Evolutionary conservation across 2,329 filamentous ascomycete species (phyloP), one percentile per base, ranked within the genome.

Genomic region (Botrytis aclada): DNA sequence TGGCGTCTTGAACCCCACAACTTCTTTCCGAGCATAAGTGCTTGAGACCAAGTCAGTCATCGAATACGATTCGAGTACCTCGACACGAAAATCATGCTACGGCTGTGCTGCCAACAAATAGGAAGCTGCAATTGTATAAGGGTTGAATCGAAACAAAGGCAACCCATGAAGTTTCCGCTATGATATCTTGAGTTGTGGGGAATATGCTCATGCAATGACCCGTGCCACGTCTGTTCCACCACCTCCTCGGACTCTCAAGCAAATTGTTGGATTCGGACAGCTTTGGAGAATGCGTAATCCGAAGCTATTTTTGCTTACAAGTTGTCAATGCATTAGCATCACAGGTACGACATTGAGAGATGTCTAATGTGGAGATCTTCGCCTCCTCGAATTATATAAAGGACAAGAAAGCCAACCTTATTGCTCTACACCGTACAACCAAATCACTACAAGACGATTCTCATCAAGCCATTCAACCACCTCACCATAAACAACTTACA

Each of bases 171-270:
- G 37, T 41, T 14, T 10, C 34, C 25, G 64, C 45, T 54, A 67
- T 43, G 61, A 63, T 41, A 29, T 67, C 45, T 29, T 39, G n/a
- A 39, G 45, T 41, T 54, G 64, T 67, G 64, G 64, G 25, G 47
- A 56, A 56, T 22, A 9, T 34, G 47, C n/a, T 41, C 18, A 39
- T 41, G 25, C 64, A 54, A 34, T 10, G 32, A 66, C 29, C 43
- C 34, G 64, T 67, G 64, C 64, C 34, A 39, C 45, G 64, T 67
- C 64, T 25, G 45, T 67, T 67, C 64, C 34, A 39, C 18, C 10
- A 47, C 29, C 25, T 51, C 20, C 22, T 51, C 32, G 32, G 32
- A 22, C 43, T 66, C 63, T 37, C 63, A 41, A 54, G 34, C 34
- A 67, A 67, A 41, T 41, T 16, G 16, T 41, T 29, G 25, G 8